phyloP scores from a whole-genome alignment of 805 yeast species.

The Zygoascus biomembranicola region DNA sequence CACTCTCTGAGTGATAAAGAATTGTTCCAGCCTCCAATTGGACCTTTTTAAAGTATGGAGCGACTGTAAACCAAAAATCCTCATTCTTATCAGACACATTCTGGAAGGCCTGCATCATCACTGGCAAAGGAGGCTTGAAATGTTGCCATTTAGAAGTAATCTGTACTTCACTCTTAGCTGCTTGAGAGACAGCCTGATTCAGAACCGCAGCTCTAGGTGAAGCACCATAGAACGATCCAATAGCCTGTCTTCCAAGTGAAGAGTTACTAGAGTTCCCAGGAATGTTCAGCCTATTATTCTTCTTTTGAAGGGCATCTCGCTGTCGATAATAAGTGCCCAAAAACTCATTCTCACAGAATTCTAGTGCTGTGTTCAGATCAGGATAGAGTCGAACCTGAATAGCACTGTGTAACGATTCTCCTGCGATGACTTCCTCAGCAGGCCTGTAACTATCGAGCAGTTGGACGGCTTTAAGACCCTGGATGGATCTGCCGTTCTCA shows the following conservation, averaged over 20 bases:
- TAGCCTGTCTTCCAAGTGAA: background rate
- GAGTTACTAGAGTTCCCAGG: background rate
- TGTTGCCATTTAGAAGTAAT: conserved; percentile 25
- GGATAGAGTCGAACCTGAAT: conserved; percentile 52
- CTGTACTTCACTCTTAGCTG: conserved; percentile 26
- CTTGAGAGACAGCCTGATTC: conserved; percentile 27
- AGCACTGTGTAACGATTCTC: conserved; percentile 27
- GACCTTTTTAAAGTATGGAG: conserved; percentile 47
- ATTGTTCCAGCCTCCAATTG: conserved; percentile 38
- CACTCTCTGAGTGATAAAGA: conserved; percentile 36
- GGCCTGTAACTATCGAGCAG: conserved; percentile 35
- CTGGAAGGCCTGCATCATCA: conserved; percentile 56
- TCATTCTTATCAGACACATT: conserved; percentile 45
- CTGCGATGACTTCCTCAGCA: conserved; percentile 35
- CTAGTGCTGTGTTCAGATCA: conserved; percentile 79
- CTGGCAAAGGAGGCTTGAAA: conserved; percentile 49
- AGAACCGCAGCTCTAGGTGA: conserved; percentile 24
- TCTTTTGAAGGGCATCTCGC: conserved; percentile 17
- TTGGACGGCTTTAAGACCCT: conserved; percentile 76
- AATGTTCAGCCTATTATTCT: background rate
- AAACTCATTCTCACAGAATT: conserved; percentile 94
- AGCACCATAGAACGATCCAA: conserved; percentile 13
- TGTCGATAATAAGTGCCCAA: conserved; percentile 50
- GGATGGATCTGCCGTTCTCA: conserved; percentile 56
- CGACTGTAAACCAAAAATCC: conserved; percentile 57